These are phyloP conservation scores for Clarireedia paspali DNA, from an alignment of 2,329 filamentous ascomycete genomes.

Conservation along the genomic window DNA sequence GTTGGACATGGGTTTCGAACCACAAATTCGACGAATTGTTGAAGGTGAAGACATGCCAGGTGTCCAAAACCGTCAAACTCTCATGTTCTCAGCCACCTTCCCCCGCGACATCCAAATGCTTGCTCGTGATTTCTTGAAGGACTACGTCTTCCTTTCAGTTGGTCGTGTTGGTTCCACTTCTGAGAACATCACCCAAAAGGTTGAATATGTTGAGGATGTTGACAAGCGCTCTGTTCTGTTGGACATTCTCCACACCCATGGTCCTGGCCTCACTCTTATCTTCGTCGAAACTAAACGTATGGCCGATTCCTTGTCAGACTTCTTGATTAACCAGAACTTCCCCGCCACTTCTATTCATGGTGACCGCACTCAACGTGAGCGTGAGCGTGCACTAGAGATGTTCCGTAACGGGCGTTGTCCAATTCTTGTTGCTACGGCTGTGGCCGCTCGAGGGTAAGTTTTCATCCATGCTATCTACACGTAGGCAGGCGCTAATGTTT, in stretches of 20 bases:
- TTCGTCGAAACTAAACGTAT: conserved; percentile 99
- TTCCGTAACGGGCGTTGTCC: conserved; percentile 95
- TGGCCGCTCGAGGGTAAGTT: conserved; percentile 56
- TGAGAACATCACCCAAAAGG: conserved; percentile 99
- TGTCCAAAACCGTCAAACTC: conserved; percentile 80
- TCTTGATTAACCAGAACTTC: conserved; percentile 97
- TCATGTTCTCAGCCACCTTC: conserved; percentile 99
- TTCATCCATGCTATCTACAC: no score
- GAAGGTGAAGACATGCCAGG: conserved; percentile 96
- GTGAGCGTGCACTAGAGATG: conserved; percentile 94
- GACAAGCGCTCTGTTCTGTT: conserved; percentile 98
- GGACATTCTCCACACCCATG: conserved; percentile 94
- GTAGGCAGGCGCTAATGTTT: neutral
- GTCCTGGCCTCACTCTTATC: conserved; percentile 82
- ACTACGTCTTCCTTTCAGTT: conserved; percentile 98
- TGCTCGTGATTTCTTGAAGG: conserved; percentile 95
- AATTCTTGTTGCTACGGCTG: conserved; percentile 92
- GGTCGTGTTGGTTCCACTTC: conserved; percentile 97
- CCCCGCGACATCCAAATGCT: conserved; percentile 99
- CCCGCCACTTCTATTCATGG: conserved; percentile 97
- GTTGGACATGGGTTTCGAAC: conserved; percentile 96
- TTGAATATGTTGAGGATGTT: conserved; percentile 92
- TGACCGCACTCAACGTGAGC: conserved; percentile 96
- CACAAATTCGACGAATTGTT: conserved; percentile 96
- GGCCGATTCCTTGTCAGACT: conserved; percentile 96